Percentiles rank a stretch among this genome's conserved stretches.
phyloP scores from a whole-genome alignment of 352 stramenopile species.

The Phytopythium mirpurense region DNA sequence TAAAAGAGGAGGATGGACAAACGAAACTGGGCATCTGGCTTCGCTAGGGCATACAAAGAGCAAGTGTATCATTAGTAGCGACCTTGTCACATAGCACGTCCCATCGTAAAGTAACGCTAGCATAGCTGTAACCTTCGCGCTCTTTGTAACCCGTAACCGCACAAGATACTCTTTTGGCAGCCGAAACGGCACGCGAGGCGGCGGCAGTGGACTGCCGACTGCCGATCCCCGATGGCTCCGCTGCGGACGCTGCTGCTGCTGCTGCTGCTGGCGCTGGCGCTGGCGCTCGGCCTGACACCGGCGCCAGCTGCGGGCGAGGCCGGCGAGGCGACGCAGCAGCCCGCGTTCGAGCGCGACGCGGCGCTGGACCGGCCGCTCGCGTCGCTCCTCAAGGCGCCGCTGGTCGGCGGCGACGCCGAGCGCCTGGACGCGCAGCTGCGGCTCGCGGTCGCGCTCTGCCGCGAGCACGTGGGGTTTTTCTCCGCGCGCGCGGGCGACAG shows the following conservation, averaged over 20 bases:
- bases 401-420: conserved; percentile 6
- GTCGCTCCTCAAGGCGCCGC: conserved; percentile 18
- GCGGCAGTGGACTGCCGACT: no score
- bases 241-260: no score
- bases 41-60: no score
- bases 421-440: conserved; percentile 30
- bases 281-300: neutral
- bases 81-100: conserved; percentile 2
- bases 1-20: no score
- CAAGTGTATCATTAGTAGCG: no score
- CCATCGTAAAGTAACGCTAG: neutral
- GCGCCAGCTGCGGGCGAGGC: neutral
- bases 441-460: conserved; percentile 22
- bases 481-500: conserved; percentile 4
- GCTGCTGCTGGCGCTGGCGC: neutral
- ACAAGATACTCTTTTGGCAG: no score
- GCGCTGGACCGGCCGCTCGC: conserved; percentile 21
- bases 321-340: neutral
- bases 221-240: no score
- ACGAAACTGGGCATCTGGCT: no score
- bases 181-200: no score
- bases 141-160: no score
- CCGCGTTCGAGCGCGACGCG: conserved; percentile 15
- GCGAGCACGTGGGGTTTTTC: conserved; percentile 20
- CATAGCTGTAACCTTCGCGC: neutral